A percentile compares a stretch with the other conserved stretches of the same genome.
These are phyloP conservation scores for Eleusine indica DNA, from an alignment of 176 grass and related monocot genomes.

Conservation along the genomic window DNA sequence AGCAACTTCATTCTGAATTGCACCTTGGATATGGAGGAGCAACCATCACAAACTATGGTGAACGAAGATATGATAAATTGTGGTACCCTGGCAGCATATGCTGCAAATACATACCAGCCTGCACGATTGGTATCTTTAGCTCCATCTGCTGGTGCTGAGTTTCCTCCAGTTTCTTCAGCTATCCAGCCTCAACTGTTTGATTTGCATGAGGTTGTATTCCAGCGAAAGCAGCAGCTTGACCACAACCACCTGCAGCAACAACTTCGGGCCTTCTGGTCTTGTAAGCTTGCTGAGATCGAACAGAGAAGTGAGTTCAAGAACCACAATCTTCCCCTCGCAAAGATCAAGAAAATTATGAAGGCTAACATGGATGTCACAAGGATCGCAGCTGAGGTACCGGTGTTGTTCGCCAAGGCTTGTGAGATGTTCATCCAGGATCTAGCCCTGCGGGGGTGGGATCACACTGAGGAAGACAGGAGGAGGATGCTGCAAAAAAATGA, in stretches of 20 bases:
- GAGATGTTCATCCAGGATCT: conserved; percentile 82
- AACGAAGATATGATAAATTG: conserved; percentile 26
- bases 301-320: conserved; percentile 52
- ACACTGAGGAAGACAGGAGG: conserved; percentile 58
- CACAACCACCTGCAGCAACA: conserved; percentile 44
- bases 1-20: not conserved
- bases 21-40: conserved; percentile 55
- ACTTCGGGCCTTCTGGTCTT: conserved; percentile 53
- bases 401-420: conserved; percentile 65
- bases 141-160: no score
- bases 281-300: conserved; percentile 53
- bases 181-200: no score
- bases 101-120: no score
- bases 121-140: no score
- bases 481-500: conserved; percentile 64
- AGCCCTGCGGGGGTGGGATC: conserved; percentile 52
- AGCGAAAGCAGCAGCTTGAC: conserved; percentile 39
- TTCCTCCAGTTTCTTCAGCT: no score
- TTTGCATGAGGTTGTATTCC: no score
- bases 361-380: conserved; percentile 61
- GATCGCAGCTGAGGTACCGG: conserved; percentile 62
- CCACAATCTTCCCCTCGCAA: conserved; percentile 54
- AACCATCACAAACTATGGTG: not conserved
- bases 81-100: conserved; percentile 5
- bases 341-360: conserved; percentile 92